These are phyloP conservation scores for Cytospora piceicola DNA, from an alignment of 2,329 filamentous ascomycete genomes.

Conservation along the genomic window DNA sequence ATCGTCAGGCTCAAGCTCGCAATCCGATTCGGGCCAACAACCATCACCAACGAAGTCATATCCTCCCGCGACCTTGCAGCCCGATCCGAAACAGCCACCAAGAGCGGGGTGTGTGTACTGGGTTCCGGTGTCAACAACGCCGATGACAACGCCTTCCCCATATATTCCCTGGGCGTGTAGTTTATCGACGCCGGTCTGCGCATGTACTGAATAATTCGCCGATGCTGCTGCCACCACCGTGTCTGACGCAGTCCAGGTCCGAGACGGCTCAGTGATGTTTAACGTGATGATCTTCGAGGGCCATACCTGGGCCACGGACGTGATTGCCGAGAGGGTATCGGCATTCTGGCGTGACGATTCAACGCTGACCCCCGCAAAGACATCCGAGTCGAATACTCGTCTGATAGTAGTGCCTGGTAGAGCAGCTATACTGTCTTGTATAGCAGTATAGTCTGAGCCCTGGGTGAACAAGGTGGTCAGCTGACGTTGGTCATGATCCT, in stretches of 20 bases:
- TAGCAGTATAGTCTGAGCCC: slow-evolving; percentile 15
- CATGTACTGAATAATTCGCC: slow-evolving; percentile 33
- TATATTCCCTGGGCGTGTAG: slow-evolving; percentile 31
- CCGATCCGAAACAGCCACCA: slow-evolving; percentile 27
- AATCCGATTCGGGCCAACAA: slow-evolving; percentile 22
- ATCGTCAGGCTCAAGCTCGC: slow-evolving; percentile 39
- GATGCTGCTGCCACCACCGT: slow-evolving; percentile 20
- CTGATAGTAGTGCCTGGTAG: slow-evolving; percentile 14
- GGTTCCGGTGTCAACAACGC: slow-evolving; percentile 33
- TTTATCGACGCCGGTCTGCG: slow-evolving; percentile 32
- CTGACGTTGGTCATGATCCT: neutral
- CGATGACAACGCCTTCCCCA: slow-evolving; percentile 32
- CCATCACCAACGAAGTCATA: slow-evolving; percentile 30
- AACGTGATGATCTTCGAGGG: slow-evolving; percentile 20
- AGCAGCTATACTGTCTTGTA: slow-evolving; percentile 16
- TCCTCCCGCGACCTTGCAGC: slow-evolving; percentile 27
- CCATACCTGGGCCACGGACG: slow-evolving; percentile 23
- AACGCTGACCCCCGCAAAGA: slow-evolving; percentile 27
- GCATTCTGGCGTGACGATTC: slow-evolving; percentile 21
- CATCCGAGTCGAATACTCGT: slow-evolving; percentile 21
- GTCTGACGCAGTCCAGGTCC: slow-evolving; percentile 18
- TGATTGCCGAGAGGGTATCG: slow-evolving; percentile 17
- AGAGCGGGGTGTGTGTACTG: slow-evolving; percentile 34
- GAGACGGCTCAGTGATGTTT: slow-evolving; percentile 8
- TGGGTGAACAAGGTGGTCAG: neutral